Conservation (phyloP, 306 rosid genomes). For the Alnus rubra region DNA sequence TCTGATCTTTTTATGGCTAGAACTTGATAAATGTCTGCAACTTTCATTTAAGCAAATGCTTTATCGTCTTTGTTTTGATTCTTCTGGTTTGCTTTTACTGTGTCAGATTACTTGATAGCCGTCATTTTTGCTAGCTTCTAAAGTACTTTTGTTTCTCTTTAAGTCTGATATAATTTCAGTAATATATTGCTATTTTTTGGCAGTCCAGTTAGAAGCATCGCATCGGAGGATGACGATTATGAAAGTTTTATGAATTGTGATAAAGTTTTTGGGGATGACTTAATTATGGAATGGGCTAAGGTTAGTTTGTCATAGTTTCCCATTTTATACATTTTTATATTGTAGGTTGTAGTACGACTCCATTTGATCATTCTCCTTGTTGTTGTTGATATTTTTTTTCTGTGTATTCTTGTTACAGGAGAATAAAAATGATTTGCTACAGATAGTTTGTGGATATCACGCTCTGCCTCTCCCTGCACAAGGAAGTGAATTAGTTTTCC, state of each 20-base stretch:
- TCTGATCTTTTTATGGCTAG: conserved; percentile 19
- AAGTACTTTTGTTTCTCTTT: conserved; percentile 14
- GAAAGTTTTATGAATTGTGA: conserved; percentile 55
- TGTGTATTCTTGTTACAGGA: conserved; percentile 55
- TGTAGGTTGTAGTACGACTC: conserved; percentile 30
- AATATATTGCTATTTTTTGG: conserved; percentile 56
- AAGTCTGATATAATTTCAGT: conserved; percentile 31
- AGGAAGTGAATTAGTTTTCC: conserved; percentile 70
- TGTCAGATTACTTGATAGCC: conserved; percentile 16
- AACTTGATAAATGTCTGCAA: conserved; percentile 9
- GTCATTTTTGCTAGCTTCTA: conserved; percentile 7
- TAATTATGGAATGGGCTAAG: conserved; percentile 85
- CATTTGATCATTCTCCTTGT: conserved; percentile 28
- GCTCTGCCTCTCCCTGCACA: conserved; percentile 62
- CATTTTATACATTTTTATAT: conserved; percentile 24
- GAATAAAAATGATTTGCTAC: conserved; percentile 77
- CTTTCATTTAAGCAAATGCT: conserved; percentile 8
- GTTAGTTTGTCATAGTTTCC: conserved; percentile 52
- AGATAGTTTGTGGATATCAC: conserved; percentile 83
- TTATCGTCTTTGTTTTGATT: conserved; percentile 16
- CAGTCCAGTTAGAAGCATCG: conserved; percentile 95
- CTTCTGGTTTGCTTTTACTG: conserved; percentile 3
- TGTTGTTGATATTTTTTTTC: conserved; percentile 8
- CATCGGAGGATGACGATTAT: conserved; percentile 80
- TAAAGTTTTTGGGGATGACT: conserved; percentile 57